Base-by-base conservation (phyloP, 148 eudicot species). In the Pharnaceum exiguum region DNA sequence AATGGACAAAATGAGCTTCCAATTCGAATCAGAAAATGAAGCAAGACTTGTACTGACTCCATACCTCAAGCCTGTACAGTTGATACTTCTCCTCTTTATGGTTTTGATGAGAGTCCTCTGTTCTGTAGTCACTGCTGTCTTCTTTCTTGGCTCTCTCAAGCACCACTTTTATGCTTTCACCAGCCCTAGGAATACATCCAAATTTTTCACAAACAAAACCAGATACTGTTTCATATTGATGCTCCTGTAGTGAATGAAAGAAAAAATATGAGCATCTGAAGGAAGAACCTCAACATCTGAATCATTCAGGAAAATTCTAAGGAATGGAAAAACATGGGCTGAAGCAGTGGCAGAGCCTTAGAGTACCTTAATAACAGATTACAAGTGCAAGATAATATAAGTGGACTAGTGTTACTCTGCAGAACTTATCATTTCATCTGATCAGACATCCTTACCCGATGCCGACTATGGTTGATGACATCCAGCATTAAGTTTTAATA, bases 221-320 rank as follows among this genome's bases (percentile, higher is more conserved):
- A 2, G 95, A 86, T 21, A 86, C 95, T n/a, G 95, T 86, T 73
- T 86, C 95, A 63, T 83, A 86, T 35, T 86, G 95, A 77, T 76
- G 85, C 52, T 63, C 87, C 95, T 86, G 77, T 54, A 43, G 42
- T 18, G 54, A 22, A 38, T 45, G 5, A 40, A 11, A 26, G 7
- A 17, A 16, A 24, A 52, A 39, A 21, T 25, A 51, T 30, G 51
- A 51, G 28, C 18, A 18, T 26, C 13, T 27, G 2, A 44, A 51
- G 37, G 10, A 31, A 8, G 3, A 33, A n/a, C n/a, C n/a, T n/a
- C n/a, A n/a, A n/a, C n/a, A n/a, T n/a, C n/a, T n/a, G n/a, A n/a
- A n/a, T n/a, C n/a, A n/a, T n/a, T n/a, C n/a, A n/a, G n/a, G n/a
- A n/a, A n/a, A n/a, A n/a, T n/a, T n/a, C n/a, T n/a, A n/a, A n/a